These are phyloP conservation scores for Zoysia matrella DNA, from an alignment of 202 grass and related monocot genomes.

Conservation along the genomic window DNA sequence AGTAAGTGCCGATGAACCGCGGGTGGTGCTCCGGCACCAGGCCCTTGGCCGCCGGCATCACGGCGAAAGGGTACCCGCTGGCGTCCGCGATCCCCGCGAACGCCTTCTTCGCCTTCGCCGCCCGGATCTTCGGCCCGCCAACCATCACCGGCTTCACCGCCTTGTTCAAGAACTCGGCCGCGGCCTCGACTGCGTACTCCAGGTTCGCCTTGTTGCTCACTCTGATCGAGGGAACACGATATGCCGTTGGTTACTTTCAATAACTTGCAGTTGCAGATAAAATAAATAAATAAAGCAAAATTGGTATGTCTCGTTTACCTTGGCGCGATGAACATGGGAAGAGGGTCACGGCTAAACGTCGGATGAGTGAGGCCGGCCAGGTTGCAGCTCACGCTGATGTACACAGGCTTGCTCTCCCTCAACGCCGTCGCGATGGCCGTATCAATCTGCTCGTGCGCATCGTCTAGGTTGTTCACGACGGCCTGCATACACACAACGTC, in stretches of 20 bases:
- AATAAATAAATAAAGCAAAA: no score
- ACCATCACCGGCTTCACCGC: conserved; percentile 63
- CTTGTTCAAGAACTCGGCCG: conserved; percentile 58
- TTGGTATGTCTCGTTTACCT: conserved; percentile 20
- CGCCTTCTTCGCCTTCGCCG: conserved; percentile 46
- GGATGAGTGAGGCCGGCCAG: conserved; percentile 46
- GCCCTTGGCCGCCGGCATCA: conserved; percentile 63
- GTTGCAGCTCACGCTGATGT: conserved; percentile 61
- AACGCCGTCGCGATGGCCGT: conserved; percentile 55
- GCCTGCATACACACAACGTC: conserved; percentile 26
- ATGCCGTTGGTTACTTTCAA: no score
- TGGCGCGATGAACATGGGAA: conserved; percentile 64
- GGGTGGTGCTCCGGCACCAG: conserved; percentile 62
- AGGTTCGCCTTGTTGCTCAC: conserved; percentile 58
- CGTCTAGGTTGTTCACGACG: conserved; percentile 51
- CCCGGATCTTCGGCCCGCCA: conserved; percentile 56
- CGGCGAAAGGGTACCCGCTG: conserved; percentile 52
- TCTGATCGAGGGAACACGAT: conserved; percentile 15
- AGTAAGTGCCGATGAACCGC: conserved; percentile 67
- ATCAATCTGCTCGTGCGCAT: conserved; percentile 64
- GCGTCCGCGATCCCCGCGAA: conserved; percentile 43
- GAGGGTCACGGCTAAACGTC: conserved; percentile 46
- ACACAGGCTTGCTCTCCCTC: conserved; percentile 55
- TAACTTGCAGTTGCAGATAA: no score
- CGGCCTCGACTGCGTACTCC: conserved; percentile 49